phyloP scores from a whole-genome alignment of 192 early-diverging fungal genomes.

The Allomyces javanicus region DNA sequence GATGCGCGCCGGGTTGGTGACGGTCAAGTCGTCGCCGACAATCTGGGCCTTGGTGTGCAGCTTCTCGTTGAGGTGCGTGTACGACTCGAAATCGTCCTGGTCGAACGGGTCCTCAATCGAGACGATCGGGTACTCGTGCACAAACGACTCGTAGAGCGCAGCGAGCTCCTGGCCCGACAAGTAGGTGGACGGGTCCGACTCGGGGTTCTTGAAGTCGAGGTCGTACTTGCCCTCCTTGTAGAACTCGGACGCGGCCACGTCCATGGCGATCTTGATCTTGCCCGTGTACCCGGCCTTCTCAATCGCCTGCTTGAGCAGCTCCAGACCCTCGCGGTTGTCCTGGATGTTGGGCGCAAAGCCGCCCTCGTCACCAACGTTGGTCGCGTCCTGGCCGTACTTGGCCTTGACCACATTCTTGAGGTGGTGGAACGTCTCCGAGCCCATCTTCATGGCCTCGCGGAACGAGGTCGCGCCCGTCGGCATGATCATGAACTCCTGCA shows the following conservation, averaged over 20 bases:
- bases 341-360: constrained; percentile 99
- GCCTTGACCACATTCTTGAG: constrained; percentile 94
- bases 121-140: constrained; percentile 63
- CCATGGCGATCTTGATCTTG: constrained; percentile 95
- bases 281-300: constrained; percentile 86
- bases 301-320: constrained; percentile 75
- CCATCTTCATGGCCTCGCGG: constrained; percentile 92
- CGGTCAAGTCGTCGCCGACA: constrained; percentile 93
- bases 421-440: constrained; percentile 90
- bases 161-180: constrained; percentile 59
- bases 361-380: constrained; percentile 98
- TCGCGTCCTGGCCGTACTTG: constrained; percentile 97
- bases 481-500: constrained; percentile 99
- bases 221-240: constrained; percentile 95
- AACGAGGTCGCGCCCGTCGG: constrained; percentile 85
- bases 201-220: constrained; percentile 88
- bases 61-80: constrained; percentile 49
- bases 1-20: constrained; percentile 94
- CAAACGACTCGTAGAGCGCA: constrained; percentile 64
- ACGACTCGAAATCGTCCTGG: constrained; percentile 95
- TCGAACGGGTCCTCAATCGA: constrained; percentile 99
- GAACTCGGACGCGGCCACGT: constrained; percentile 95
- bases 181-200: constrained; percentile 53
- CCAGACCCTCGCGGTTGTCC: constrained; percentile 87
- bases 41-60: constrained; percentile 52